Base-by-base conservation (phyloP, 768 basidiomycete species). In the Leucocoprinus birnbaumii region DNA sequence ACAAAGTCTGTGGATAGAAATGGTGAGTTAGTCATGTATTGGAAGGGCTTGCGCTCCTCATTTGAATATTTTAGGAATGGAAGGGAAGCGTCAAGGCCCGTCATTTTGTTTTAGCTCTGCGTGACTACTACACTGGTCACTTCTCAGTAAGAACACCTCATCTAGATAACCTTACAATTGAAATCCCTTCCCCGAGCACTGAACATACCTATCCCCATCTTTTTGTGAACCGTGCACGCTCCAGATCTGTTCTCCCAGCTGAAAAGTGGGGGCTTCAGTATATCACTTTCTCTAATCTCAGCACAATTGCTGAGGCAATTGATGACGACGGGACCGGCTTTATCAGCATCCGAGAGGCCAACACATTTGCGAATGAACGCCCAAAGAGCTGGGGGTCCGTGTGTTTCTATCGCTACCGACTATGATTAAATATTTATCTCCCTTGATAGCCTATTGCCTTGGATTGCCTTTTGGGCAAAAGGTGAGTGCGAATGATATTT, bases 51-150 rank as follows among this genome's bases (percentile, higher is more conserved):
- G 7, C 51, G 35, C 42, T n/a, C 31, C 6, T n/a, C n/a, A 24
- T n/a, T 13, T 9, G n/a, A 9, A 1, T 35, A 2, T 21, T 21
- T 21, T 14, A 80, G 79, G 71, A 70, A 6, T 82, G 80, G 80
- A 75, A 73, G 60, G 73, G 77, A 10, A 80, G 71, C 57, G 80
- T 82, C 31, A 80, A 82, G 59, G 76, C 80, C 0, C 67, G 73
- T 0, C 76, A 79, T 53, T 82, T 82, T 50, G 76, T 80, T 3
- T 67, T 79, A 1, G 72, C 73, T 16, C 63, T 77, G 1, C 71
- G 70, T 41, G 74, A 77, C 53, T 71, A 71, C 48, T 75, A 65
- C 49, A 65, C 64, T 8, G 69, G 72, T 21, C 59, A 57, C 22
- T 53, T 53, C 19, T 18, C 51, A 21, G 22, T 31, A 13, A 31